Conservation (phyloP, 495 filamentous ascomycete genomes). For the Trichoderma gamsii region DNA sequence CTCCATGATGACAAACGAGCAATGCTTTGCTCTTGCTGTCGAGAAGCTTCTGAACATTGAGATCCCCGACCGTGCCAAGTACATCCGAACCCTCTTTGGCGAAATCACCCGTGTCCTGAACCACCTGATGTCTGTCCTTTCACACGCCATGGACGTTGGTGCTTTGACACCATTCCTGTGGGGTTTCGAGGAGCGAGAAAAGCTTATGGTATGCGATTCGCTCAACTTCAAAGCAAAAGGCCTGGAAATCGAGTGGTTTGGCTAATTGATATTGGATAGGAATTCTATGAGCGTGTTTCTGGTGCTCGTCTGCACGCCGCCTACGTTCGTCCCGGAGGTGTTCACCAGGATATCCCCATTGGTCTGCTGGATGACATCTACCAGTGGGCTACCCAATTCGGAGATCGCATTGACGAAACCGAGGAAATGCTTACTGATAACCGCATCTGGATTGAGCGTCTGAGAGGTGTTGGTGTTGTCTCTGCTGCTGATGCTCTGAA, state of each 20-base stretch:
- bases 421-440: constrained; percentile 99
- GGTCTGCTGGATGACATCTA: constrained; percentile 99
- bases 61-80: constrained; percentile 92
- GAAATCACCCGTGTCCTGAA: constrained; percentile 95
- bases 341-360: constrained; percentile 88
- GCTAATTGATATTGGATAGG: constrained; percentile 44
- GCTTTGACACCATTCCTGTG: constrained; percentile 97
- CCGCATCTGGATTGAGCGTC: constrained; percentile 95
- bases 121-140: constrained; percentile 96
- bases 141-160: constrained; percentile 99
- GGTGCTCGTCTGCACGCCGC: constrained; percentile 97
- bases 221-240: background rate
- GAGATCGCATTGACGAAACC: constrained; percentile 97
- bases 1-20: constrained; percentile 99
- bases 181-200: constrained; percentile 99
- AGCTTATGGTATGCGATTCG: constrained; percentile 73
- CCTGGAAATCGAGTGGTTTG: background rate
- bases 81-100: constrained; percentile 91
- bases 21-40: constrained; percentile 89
- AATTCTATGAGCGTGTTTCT: constrained; percentile 99
- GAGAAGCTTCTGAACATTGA: constrained; percentile 98
- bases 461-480: constrained; percentile 86
- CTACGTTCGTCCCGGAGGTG: constrained; percentile 96
- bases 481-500: constrained; percentile 88
- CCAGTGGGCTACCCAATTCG: constrained; percentile 99